Evolutionary conservation across 768 basidiomycete species (phyloP), one percentile per base, ranked within the genome.

Genomic region (Lactarius akahatsu): DNA sequence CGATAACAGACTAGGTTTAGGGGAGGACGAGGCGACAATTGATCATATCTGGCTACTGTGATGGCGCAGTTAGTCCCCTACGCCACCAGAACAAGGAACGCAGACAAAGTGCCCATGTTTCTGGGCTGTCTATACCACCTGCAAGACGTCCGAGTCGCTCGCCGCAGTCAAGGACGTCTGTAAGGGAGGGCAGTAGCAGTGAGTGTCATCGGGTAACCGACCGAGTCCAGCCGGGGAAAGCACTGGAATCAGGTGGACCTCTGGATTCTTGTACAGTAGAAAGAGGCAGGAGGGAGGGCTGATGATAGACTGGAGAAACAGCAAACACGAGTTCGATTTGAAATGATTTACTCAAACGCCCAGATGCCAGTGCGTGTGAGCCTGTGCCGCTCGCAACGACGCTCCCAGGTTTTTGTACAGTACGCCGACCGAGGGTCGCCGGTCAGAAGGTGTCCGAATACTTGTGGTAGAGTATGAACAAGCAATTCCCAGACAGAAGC

Each of bases 21-120:
- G 23, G 9, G 15, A 0, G 38, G 32, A 0, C 0, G 11, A 9
- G 9, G 23, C 2, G n/a, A 11, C 6, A 9, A 13, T 26, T 26
- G 9, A 26, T 28, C 0, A n/a, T n/a, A n/a, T 52, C 23, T 52
- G 47, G 23, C 11, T 26, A 34, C 11, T 38, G 36, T 38, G 4
- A 23, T 5, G 20, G 45, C n/a, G 47, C 26, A 15, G 26, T 26
- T 40, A 26, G 23, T 13, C n/a, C 50, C 50, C 50, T 15, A 28
- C 50, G 50, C 13, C 6, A 52, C n/a, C 50, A 26, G 26, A 50
- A 52, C 26, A 26, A 23, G 2, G 50, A 26, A 28, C 20, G n/a
- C 20, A 6, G 50, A 52, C 13, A 5, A 15, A 15, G 50, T 28
- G 50, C 2, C n/a, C n/a, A n/a, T n/a, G n/a, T n/a, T n/a, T n/a